A percentile compares a stretch with the other conserved stretches of the same genome.
Conservation (phyloP, 2,329 filamentous ascomycete genomes). For the Hymenoscyphus occultus region DNA sequence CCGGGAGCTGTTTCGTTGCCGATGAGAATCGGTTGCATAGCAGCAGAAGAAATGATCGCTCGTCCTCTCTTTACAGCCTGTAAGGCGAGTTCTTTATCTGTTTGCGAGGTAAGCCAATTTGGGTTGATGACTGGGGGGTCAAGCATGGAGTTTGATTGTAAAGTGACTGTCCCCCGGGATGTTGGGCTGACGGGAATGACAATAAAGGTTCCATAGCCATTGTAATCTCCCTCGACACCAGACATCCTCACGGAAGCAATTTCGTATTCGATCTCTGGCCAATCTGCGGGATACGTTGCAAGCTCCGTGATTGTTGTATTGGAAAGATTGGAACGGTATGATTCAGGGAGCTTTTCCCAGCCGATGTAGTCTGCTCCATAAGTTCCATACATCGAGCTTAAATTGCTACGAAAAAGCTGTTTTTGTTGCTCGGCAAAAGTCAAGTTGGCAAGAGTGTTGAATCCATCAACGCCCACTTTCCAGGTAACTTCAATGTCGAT, state of each 20-base stretch:
- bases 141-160: constrained; percentile 35
- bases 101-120: constrained; percentile 43
- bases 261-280: constrained; percentile 14
- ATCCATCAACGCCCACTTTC: background rate
- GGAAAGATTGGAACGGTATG: background rate
- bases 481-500: constrained; percentile 13
- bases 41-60: constrained; percentile 21
- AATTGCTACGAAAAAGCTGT: background rate
- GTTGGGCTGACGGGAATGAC: constrained; percentile 39
- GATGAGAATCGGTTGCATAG: constrained; percentile 11
- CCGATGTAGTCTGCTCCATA: constrained; percentile 14
- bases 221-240: background rate
- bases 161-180: constrained; percentile 44
- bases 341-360: constrained; percentile 20
- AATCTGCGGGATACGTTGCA: constrained; percentile 7
- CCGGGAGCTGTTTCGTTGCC: constrained; percentile 15
- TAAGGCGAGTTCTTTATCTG: constrained; percentile 45
- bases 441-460: constrained; percentile 5
- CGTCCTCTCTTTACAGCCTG: constrained; percentile 43
- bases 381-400: background rate
- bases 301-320: constrained; percentile 1
- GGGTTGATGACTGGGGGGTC: constrained; percentile 42
- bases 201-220: background rate
- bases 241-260: constrained; percentile 1
- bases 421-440: background rate